Evolutionary conservation across 257 asterid species (phyloP).

Genomic region (Przewalskia tangutica): DNA sequence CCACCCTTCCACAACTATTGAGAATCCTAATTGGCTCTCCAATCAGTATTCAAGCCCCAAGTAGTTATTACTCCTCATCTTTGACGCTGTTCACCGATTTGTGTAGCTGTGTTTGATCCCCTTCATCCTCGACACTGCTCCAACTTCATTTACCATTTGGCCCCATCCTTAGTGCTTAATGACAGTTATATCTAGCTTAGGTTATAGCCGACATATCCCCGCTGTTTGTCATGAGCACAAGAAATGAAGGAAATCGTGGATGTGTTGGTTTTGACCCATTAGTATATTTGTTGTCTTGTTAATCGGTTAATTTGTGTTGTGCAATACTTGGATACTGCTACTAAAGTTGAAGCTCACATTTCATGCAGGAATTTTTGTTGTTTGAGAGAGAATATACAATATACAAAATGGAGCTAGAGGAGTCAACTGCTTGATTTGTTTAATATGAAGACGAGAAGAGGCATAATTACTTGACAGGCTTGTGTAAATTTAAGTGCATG

Average conservation of each 20-base stretch:
- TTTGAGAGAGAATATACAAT: conserved; percentile 79
- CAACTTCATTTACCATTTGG: not conserved
- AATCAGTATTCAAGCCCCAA: not conserved
- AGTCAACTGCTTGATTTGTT: conserved; percentile 22
- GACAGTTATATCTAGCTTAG: not conserved
- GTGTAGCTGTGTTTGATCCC: not conserved
- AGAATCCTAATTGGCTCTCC: not conserved
- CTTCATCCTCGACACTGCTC: not conserved
- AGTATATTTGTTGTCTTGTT: not conserved
- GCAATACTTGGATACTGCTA: not conserved
- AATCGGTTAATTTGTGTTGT: not conserved
- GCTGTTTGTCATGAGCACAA: not conserved
- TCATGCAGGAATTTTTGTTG: conserved; percentile 64
- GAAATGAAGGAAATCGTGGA: not conserved
- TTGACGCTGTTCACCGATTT: not conserved
- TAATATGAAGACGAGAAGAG: not conserved
- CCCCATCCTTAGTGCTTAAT: not conserved
- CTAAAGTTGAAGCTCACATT: conserved; percentile 4
- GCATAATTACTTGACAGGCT: not conserved
- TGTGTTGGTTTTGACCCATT: not conserved
- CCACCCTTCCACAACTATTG: not conserved
- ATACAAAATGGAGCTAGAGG: conserved; percentile 44
- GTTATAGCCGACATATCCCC: not conserved
- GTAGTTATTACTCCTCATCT: not conserved
- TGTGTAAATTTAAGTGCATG: not conserved